Base-by-base conservation (phyloP, 2,329 filamentous ascomycete genomes). In the Ceratocystis cacaofunesta region DNA sequence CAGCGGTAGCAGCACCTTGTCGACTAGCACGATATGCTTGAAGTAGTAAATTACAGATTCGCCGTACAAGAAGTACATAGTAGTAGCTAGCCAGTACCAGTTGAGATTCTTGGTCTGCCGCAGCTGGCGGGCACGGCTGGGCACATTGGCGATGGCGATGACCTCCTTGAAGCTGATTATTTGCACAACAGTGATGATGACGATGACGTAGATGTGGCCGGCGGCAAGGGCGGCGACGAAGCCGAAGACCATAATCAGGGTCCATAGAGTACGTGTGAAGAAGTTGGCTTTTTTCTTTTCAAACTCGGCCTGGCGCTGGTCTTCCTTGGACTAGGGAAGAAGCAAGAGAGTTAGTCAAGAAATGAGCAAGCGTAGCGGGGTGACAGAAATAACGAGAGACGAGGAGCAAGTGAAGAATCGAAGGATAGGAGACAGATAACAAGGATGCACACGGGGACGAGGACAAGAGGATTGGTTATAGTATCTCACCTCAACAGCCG, bases 41-140 rank as follows among this genome's bases (percentile, higher is more conserved):
- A 99, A 99, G 78, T 99, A 99, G 79, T 99, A 99, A 72, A 99
- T 96, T 73, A 99, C 92, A 72, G 90, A 96, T 78, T 99, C 94
- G 73, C 94, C 94, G 74, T 99, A 99, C 62, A 99, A 81, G 71
- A 96, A 99, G 80, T 99, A 99, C 92, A 99, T 97, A 70, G 92
- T 96, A 30, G 89, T 90, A n/a, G 91, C 94, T 64, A 99, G 82
- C 80, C 95, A 99, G 76, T 99, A 99, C 94, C 94, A 99, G 77
- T 97, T 97, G 71, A 99, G 80, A 70, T 90, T 91, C 79, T 96
- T 96, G 70, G 92, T 96, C 71, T 95, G 95, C 67, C 88, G 88
- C 68, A 99, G 81, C 74, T 92, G 90, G 72, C 92, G 87, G 69
- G 92, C 92, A 72, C 89, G 86, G 75, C 90, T 95, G 64, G 94